These are phyloP conservation scores for Epicoccum sorghinum DNA, from an alignment of 2,329 filamentous ascomycete genomes.

Conservation along the genomic window DNA sequence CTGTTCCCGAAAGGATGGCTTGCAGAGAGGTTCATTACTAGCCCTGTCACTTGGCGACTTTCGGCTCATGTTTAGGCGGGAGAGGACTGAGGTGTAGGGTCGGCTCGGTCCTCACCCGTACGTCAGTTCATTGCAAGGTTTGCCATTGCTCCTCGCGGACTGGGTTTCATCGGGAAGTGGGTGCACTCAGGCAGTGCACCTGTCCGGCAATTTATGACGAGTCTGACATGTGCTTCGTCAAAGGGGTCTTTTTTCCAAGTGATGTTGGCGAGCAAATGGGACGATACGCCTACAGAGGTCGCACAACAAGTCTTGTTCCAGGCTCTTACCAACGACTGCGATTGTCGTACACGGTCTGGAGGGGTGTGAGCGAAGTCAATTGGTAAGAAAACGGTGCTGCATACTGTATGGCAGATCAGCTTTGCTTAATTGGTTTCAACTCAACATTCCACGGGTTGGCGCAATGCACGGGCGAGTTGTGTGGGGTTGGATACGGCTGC, in stretches of 20 bases:
- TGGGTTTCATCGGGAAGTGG: neutral
- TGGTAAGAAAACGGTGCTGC: conserved; percentile 44
- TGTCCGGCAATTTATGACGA: neutral
- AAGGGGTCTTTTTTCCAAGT: neutral
- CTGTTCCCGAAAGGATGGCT: conserved; percentile 7
- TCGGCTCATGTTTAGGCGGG: conserved; percentile 10
- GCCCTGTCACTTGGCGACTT: conserved; percentile 14
- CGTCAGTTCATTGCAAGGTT: neutral
- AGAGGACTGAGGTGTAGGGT: conserved; percentile 1
- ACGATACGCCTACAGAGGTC: neutral
- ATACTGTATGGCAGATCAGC: conserved; percentile 45
- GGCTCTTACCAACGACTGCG: conserved; percentile 11
- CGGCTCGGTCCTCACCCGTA: conserved; percentile 9
- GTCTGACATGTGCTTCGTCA: neutral
- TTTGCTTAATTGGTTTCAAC: conserved; percentile 38
- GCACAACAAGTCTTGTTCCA: conserved; percentile 17
- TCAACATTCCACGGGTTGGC: conserved; percentile 21
- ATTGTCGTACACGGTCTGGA: conserved; percentile 21
- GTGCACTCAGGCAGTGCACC: neutral
- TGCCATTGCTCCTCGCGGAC: conserved; percentile 1
- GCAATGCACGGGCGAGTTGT: conserved; percentile 28
- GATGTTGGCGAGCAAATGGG: neutral
- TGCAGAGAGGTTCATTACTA: neutral
- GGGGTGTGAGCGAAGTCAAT: conserved; percentile 23
- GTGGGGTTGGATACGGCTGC: conserved; percentile 25